Evolutionary conservation across 2,329 filamentous ascomycete species (phyloP).

Genomic region (Macrophomina phaseolina): DNA sequence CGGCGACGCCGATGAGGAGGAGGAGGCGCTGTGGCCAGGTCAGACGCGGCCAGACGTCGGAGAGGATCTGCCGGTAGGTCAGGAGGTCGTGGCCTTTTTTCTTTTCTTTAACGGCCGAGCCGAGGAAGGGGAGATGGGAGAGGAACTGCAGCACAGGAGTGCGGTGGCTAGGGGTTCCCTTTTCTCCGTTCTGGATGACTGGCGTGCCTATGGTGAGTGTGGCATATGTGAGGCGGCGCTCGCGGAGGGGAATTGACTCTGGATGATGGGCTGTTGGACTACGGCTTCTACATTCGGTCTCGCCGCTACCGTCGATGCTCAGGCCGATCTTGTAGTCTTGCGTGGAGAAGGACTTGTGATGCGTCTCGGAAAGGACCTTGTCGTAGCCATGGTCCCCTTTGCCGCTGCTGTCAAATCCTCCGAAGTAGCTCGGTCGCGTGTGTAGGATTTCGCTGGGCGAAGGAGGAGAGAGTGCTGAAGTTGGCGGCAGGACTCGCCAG

Average conservation of each 20-base stretch:
- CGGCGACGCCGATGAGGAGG: slow-evolving; percentile 65
- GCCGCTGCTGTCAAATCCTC: neutral
- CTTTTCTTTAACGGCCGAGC: neutral
- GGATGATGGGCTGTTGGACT: neutral
- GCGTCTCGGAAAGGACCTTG: neutral
- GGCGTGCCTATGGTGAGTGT: neutral
- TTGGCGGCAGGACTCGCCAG: slow-evolving; percentile 10
- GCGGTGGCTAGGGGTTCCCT: too few species aligned
- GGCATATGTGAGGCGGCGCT: neutral
- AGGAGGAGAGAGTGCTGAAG: neutral
- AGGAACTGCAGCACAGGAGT: neutral
- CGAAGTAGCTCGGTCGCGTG: neutral
- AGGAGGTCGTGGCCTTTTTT: slow-evolving; percentile 21
- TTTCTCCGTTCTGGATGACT: neutral
- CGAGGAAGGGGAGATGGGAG: neutral
- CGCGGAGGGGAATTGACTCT: neutral
- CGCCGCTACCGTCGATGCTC: neutral
- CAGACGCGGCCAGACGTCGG: slow-evolving; percentile 73
- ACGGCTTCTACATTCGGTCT: neutral
- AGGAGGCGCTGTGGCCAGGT: slow-evolving; percentile 56
- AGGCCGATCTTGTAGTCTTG: slow-evolving; percentile 17
- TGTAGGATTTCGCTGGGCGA: neutral
- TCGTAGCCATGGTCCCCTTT: neutral
- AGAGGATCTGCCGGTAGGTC: slow-evolving; percentile 62
- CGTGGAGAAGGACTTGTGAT: neutral